Percentiles rank a stretch among this genome's conserved stretches.
Conservation (phyloP, 192 early-diverging fungal genomes). For the Piromyces finnis region DNA sequence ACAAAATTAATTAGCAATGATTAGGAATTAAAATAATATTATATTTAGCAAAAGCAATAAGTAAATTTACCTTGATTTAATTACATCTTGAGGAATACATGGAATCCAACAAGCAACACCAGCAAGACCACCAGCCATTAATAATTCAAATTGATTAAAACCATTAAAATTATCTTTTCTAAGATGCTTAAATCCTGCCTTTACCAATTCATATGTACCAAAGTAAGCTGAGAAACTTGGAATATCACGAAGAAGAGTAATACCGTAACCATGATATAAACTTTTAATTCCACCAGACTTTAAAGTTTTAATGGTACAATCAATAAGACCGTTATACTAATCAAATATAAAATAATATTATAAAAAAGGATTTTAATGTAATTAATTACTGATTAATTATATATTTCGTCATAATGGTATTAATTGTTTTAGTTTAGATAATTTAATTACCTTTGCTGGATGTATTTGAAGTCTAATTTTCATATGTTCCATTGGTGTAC, state of each 20-base stretch:
- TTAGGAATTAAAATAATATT: no score
- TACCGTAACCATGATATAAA: constrained; percentile 13
- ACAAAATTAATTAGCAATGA: no score
- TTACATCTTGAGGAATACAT: constrained; percentile 59
- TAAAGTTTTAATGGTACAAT: constrained; percentile 5
- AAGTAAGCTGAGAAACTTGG: constrained; percentile 19
- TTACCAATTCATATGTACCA: constrained; percentile 6
- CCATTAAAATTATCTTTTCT: not conserved
- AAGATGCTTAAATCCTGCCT: not conserved
- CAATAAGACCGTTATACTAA: constrained; percentile 5
- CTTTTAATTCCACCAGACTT: constrained; percentile 3
- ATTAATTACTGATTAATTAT: no score
- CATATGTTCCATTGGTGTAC: constrained; percentile 46
- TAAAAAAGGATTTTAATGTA: no score
- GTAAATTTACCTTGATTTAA: constrained; percentile 63
- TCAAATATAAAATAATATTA: no score
- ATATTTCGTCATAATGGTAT: no score
- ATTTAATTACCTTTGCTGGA: no score
- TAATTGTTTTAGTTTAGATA: no score
- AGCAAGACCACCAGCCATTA: constrained; percentile 17
- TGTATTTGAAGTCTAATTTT: constrained; percentile 58
- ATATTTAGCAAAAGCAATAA: no score
- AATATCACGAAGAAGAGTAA: constrained; percentile 15
- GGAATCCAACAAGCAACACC: constrained; percentile 15
- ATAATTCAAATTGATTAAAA: constrained; percentile 5